Evolutionary conservation across 176 grass and related monocot species (phyloP).

Genomic region (Rhynchospora breviuscula): DNA sequence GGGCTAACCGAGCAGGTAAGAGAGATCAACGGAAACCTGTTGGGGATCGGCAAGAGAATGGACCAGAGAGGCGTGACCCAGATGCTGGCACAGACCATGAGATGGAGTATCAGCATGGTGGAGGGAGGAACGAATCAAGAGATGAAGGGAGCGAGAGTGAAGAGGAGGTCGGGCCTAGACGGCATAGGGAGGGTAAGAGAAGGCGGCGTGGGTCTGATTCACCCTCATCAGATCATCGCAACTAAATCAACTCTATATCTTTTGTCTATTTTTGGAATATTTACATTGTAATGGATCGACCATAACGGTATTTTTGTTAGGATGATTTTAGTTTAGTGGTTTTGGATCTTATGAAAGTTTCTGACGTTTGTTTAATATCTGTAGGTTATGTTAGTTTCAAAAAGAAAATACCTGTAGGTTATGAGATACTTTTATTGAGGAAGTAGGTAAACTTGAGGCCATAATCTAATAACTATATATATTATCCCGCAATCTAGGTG

Average conservation of each 20-base stretch:
- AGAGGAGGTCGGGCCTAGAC: slow-evolving; percentile 73
- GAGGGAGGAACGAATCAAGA: slow-evolving; percentile 38
- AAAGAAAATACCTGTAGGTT: neutral
- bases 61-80: slow-evolving; percentile 59
- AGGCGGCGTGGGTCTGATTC: slow-evolving; percentile 19
- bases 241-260: neutral
- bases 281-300: slow-evolving; percentile 4
- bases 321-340: neutral
- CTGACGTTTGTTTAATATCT: neutral
- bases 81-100: slow-evolving; percentile 43
- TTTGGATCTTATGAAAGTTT: neutral
- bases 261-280: neutral
- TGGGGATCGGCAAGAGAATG: slow-evolving; percentile 50
- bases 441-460: neutral
- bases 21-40: slow-evolving; percentile 59
- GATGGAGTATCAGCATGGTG: slow-evolving; percentile 25
- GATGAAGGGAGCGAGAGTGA: slow-evolving; percentile 78
- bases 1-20: slow-evolving; percentile 35
- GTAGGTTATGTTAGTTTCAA: neutral
- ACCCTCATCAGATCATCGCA: neutral
- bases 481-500: neutral
- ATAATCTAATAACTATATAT: slow-evolving; percentile 6
- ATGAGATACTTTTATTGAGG: neutral
- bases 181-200: slow-evolving; percentile 45
- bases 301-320: neutral